Evolutionary conservation across 1,139 yeast genomes (phyloP).

Genomic region (Diutina sp.): DNA sequence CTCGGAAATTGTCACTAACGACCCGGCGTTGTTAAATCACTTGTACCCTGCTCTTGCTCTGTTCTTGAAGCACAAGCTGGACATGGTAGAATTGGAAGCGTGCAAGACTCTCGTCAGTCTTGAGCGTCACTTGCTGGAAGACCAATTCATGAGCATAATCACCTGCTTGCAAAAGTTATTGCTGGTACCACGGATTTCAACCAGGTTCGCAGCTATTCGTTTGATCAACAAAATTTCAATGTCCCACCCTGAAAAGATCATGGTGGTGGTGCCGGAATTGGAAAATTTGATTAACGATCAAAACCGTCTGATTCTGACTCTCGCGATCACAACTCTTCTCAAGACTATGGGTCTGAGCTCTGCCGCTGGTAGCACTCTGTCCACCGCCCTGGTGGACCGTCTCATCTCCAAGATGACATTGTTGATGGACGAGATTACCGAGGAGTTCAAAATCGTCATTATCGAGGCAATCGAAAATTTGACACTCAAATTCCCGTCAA

Average conservation of each 20-base stretch:
- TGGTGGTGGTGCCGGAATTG: constrained; percentile 62
- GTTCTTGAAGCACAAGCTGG: constrained; percentile 73
- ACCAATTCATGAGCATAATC: constrained; percentile 54
- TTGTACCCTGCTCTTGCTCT: constrained; percentile 54
- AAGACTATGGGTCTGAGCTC: constrained; percentile 82
- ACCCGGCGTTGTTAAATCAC: constrained; percentile 38
- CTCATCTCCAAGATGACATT: constrained; percentile 79
- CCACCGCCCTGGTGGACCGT: constrained; percentile 70
- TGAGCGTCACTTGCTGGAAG: constrained; percentile 44
- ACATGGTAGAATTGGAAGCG: constrained; percentile 90
- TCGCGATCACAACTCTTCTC: constrained; percentile 89
- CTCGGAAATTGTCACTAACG: constrained; percentile 53
- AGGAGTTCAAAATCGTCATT: constrained; percentile 88
- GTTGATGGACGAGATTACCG: constrained; percentile 87
- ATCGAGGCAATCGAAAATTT: constrained; percentile 89
- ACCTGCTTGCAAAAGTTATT: constrained; percentile 63
- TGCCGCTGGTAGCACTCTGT: constrained; percentile 14
- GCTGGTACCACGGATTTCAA: constrained; percentile 80
- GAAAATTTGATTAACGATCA: constrained; percentile 80
- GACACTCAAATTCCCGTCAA: constrained; percentile 86
- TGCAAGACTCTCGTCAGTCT: constrained; percentile 66
- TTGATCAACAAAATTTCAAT: constrained; percentile 76
- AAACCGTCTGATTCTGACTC: constrained; percentile 92
- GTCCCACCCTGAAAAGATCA: constrained; percentile 66
- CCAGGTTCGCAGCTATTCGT: constrained; percentile 89